Conservation (phyloP, 176 grass and related monocot genomes). For the Aegilops longissima region DNA sequence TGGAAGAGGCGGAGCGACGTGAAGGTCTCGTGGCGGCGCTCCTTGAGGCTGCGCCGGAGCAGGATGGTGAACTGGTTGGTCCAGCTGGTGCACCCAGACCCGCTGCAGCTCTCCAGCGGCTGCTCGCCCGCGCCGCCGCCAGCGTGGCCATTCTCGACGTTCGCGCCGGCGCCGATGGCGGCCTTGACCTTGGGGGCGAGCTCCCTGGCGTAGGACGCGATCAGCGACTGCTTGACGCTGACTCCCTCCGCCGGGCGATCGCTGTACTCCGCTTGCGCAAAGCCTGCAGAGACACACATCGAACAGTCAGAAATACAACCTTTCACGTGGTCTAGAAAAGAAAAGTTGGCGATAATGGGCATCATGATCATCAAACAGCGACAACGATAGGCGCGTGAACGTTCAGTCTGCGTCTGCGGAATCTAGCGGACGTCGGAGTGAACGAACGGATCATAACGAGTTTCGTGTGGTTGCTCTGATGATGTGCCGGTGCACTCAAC, state of each 20-base stretch:
- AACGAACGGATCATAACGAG: neutral
- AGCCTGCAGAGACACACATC: constrained; percentile 38
- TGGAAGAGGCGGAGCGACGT: constrained; percentile 82
- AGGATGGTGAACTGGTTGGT: constrained; percentile 75
- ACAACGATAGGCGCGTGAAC: neutral
- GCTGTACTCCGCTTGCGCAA: constrained; percentile 62
- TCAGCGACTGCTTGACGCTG: constrained; percentile 62
- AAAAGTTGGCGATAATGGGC: neutral
- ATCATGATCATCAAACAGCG: neutral
- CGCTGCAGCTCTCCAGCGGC: constrained; percentile 27
- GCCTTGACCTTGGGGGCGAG: constrained; percentile 65
- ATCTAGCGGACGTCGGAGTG: neutral
- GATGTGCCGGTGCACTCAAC: neutral
- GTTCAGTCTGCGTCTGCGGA: neutral
- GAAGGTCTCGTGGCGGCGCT: constrained; percentile 92
- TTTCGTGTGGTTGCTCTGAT: neutral
- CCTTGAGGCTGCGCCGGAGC: constrained; percentile 85
- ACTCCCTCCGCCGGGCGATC: constrained; percentile 39
- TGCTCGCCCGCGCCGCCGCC: constrained; percentile 11
- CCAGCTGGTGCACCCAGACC: constrained; percentile 45
- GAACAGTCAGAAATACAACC: constrained; percentile 21
- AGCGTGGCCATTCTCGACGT: neutral
- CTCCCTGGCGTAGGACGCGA: constrained; percentile 68
- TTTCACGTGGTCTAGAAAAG: neutral
- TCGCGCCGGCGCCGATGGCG: constrained; percentile 26